Evolutionary conservation across 768 basidiomycete species (phyloP), one percentile per base, ranked within the genome.

Genomic region (Lentinula boryana): DNA sequence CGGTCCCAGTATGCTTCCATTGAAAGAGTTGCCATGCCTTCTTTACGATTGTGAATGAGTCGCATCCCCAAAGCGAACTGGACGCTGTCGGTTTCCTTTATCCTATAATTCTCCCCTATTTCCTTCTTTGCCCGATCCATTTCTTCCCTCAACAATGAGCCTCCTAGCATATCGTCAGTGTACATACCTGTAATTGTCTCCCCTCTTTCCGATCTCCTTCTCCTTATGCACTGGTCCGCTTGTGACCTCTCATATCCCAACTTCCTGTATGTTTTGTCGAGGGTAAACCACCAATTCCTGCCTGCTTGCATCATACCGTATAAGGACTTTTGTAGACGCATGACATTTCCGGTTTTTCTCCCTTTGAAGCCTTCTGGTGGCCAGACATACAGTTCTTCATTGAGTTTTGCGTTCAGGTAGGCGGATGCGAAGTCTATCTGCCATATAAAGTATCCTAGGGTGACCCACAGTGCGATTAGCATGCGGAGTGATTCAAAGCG

Each of bases 381-480:
- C 38, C 55, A 41, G 2, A 56, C 70, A 77, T 36, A 36, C 6
- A 18, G 4, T 49, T 27, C 46, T 49, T 36, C 35, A 36, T 36
- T 10, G 35, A 36, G 35, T 10, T 36, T 10, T 5, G 35, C 35
- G 35, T 36, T 36, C 5, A 36, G 35, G 10, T 36, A 77, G 0
- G 71, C 74, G 0, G 61, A 61, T 15, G 70, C 68, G 41, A 76
- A 66, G 64, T 76, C 72, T 8, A 73, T 63, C 32, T 56, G 55
- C 38, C 74, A 60, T 5, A 76, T 38, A 12, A 70, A 65, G 60
- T 69, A 68, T 43, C 68, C 63, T 5, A 64, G 32, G 0, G 10
- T 2, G 1, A 71, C 71, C 2, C 72, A 56, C 13, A 73, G n/a
- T 1, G 71, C 67, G 10, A 75, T 61, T 15, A 52, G 27, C n/a